Percentiles rank a stretch among this genome's conserved stretches.
Conservation (phyloP, 164 flowering plant species). For the Vitis riparia region DNA sequence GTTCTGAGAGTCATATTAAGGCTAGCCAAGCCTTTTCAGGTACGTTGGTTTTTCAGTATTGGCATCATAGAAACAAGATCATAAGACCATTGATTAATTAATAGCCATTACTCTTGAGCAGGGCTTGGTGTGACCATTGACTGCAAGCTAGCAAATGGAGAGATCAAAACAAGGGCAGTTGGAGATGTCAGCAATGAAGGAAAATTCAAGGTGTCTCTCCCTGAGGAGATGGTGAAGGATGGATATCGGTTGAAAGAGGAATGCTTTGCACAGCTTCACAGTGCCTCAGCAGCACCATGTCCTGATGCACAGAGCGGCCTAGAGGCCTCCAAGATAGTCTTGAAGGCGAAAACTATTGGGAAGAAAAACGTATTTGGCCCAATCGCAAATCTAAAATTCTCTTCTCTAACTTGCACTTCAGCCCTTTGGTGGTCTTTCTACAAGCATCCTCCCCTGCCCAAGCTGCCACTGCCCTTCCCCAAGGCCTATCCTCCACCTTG, state of each 20-base stretch:
- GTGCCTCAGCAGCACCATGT: constrained; percentile 58
- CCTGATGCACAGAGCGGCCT: constrained; percentile 44
- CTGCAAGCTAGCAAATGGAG: constrained; percentile 56
- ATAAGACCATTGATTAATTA: too few relatives aligned
- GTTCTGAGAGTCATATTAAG: too few relatives aligned
- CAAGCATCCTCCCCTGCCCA: constrained; percentile 42
- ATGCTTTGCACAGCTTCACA: constrained; percentile 76
- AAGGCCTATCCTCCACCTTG: constrained; percentile 1
- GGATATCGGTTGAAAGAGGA: constrained; percentile 53
- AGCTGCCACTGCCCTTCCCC: constrained; percentile 11
- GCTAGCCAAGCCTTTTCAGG: too few relatives aligned
- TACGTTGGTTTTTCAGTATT: too few relatives aligned
- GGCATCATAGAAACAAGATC: too few relatives aligned
- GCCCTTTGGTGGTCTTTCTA: constrained; percentile 55
- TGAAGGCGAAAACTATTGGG: constrained; percentile 36
- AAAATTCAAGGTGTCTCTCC: constrained; percentile 59
- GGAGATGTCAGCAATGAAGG: constrained; percentile 67
- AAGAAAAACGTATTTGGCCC: constrained; percentile 42
- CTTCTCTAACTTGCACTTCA: constrained; percentile 59
- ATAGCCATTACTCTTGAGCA: constrained; percentile 19
- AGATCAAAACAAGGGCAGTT: constrained; percentile 42
- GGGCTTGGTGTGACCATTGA: constrained; percentile 65
- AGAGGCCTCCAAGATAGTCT: constrained; percentile 49
- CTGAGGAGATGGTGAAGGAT: constrained; percentile 41
- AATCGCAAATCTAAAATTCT: constrained; percentile 53